Conservation (phyloP, 2,329 filamentous ascomycete genomes). For the Corinectria fuckeliana region DNA sequence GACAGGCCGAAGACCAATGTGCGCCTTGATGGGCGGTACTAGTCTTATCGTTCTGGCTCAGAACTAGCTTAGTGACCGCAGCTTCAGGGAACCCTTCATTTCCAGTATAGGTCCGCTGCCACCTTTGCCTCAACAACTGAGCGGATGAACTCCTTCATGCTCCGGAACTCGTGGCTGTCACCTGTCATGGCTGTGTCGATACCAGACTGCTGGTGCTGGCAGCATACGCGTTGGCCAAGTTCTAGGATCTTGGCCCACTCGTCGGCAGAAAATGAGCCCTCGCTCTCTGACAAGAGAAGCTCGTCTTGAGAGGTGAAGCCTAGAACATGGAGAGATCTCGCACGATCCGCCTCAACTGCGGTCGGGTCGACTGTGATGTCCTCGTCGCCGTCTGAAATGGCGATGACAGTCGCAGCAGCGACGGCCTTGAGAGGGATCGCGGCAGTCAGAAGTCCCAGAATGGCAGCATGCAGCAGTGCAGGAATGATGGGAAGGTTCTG, state of each 20-base stretch:
- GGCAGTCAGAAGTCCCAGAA: constrained; percentile 81
- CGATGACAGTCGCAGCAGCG: constrained; percentile 69
- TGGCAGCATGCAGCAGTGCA: constrained; percentile 78
- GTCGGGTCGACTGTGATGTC: constrained; percentile 66
- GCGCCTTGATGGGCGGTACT: constrained; percentile 18
- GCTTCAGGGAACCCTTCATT: constrained; percentile 43
- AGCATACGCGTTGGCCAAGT: constrained; percentile 71
- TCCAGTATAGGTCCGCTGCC: constrained; percentile 62
- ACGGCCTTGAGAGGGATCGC: constrained; percentile 80
- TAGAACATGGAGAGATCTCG: constrained; percentile 80
- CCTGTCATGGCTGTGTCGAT: constrained; percentile 55
- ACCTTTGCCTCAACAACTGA: constrained; percentile 65
- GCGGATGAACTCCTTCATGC: constrained; percentile 66
- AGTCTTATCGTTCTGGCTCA: constrained; percentile 12
- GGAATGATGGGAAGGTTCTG: constrained; percentile 83
- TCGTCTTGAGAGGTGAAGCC: constrained; percentile 78
- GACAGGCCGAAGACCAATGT: background rate
- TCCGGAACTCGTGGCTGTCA: constrained; percentile 49
- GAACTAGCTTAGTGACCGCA: constrained; percentile 10
- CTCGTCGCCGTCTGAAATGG: constrained; percentile 55
- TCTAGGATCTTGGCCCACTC: constrained; percentile 78
- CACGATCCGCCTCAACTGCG: constrained; percentile 64
- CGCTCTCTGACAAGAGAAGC: constrained; percentile 79
- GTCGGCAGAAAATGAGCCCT: constrained; percentile 76
- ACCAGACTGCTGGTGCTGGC: constrained; percentile 46